A percentile compares a stretch with the other conserved stretches of the same genome.
These are phyloP conservation scores for Cytospora piceicola DNA, from an alignment of 2,329 filamentous ascomycete species.

Conservation along the genomic window DNA sequence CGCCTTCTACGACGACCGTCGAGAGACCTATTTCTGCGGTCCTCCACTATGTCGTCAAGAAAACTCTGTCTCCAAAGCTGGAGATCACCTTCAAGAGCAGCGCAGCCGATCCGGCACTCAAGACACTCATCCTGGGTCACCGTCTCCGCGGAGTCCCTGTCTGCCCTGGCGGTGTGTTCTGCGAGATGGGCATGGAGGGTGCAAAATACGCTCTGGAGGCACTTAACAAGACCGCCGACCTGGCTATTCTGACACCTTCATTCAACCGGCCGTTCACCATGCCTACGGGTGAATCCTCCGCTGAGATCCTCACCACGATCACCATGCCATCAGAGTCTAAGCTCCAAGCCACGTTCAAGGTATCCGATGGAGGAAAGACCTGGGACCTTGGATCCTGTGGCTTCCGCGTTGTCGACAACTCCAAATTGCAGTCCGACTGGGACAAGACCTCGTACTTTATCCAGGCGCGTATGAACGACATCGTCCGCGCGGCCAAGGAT, in stretches of 20 bases:
- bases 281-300: slow-evolving; percentile 21
- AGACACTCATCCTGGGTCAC: slow-evolving; percentile 24
- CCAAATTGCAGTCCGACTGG: slow-evolving; percentile 20
- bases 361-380: slow-evolving; percentile 20
- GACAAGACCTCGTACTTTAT: slow-evolving; percentile 28
- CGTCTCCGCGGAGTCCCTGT: slow-evolving; percentile 24
- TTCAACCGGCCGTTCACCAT: slow-evolving; percentile 26
- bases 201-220: slow-evolving; percentile 24
- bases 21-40: slow-evolving; percentile 23
- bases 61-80: slow-evolving; percentile 24
- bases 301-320: slow-evolving; percentile 26
- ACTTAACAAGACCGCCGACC: slow-evolving; percentile 12
- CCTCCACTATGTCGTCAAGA: slow-evolving; percentile 27
- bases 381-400: slow-evolving; percentile 26
- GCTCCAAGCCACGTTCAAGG: slow-evolving; percentile 23
- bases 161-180: slow-evolving; percentile 26
- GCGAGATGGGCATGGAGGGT: slow-evolving; percentile 24
- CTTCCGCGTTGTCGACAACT: slow-evolving; percentile 22
- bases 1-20: background rate
- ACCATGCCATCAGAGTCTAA: slow-evolving; percentile 15
- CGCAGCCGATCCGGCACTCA: slow-evolving; percentile 20
- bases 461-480: slow-evolving; percentile 21
- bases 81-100: slow-evolving; percentile 24
- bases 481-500: slow-evolving; percentile 22
- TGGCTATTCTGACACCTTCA: slow-evolving; percentile 21